phyloP scores from a whole-genome alignment of 345 rosid species.

The Carallia pectinifolia region DNA sequence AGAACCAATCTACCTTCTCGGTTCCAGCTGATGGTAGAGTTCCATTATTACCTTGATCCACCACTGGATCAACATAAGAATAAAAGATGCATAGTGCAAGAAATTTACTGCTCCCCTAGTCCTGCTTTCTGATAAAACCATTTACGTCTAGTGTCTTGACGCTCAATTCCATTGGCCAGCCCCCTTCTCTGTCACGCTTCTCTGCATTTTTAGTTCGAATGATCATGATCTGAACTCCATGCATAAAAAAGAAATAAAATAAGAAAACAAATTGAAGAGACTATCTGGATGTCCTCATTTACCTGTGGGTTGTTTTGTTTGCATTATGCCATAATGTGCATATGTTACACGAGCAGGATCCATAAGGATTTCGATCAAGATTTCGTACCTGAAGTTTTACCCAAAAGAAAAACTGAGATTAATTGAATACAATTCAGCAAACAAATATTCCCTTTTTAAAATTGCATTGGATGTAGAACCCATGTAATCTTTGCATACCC shows the following conservation, averaged over 20 bases:
- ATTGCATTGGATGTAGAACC: background rate
- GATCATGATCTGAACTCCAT: background rate
- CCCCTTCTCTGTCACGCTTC: conserved; percentile 78
- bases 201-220: conserved; percentile 32
- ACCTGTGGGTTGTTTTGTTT: conserved; percentile 38
- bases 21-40: conserved; percentile 33
- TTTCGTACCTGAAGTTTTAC: conserved; percentile 60
- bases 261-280: background rate
- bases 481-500: conserved; percentile 44
- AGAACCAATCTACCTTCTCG: conserved; percentile 32
- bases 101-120: conserved; percentile 50
- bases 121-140: conserved; percentile 61
- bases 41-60: conserved; percentile 42
- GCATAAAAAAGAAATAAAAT: background rate
- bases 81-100: conserved; percentile 68
- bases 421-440: background rate
- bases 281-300: conserved; percentile 23
- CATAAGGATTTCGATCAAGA: conserved; percentile 78
- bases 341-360: conserved; percentile 95
- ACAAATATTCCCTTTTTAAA: background rate
- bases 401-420: background rate
- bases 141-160: conserved; percentile 42
- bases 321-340: conserved; percentile 73
- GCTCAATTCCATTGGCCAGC: conserved; percentile 59
- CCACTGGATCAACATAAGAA: conserved; percentile 13